Percentiles rank a stretch among this genome's conserved stretches.
These are phyloP conservation scores for Podosphaera xanthii DNA, from an alignment of 2,329 filamentous ascomycete genomes.

Conservation along the genomic window DNA sequence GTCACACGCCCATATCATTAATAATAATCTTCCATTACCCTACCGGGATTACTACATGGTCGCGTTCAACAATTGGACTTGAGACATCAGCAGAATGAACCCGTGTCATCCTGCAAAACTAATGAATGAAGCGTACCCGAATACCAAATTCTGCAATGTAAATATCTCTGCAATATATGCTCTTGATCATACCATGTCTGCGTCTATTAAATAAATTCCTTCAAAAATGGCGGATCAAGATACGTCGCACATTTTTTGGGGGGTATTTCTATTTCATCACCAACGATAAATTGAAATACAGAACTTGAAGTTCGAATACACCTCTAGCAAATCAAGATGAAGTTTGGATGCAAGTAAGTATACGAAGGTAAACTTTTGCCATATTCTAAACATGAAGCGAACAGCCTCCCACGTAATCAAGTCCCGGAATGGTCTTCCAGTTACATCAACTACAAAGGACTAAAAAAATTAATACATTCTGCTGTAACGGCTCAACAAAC, in stretches of 20 bases:
- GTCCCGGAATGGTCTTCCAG: slow-evolving; percentile 68
- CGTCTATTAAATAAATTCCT: background rate
- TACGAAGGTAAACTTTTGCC: slow-evolving; percentile 1
- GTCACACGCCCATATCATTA: background rate
- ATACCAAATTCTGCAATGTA: background rate
- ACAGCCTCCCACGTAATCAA: slow-evolving; percentile 55
- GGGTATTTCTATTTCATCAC: background rate
- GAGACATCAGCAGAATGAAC: background rate
- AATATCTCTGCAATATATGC: background rate
- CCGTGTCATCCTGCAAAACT: background rate
- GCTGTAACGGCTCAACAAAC: slow-evolving; percentile 40
- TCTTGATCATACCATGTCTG: background rate
- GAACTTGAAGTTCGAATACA: background rate
- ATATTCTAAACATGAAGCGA: slow-evolving; percentile 6
- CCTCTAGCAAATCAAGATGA: slow-evolving; percentile 21
- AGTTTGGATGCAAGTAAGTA: slow-evolving; percentile 38
- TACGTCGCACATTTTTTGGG: background rate
- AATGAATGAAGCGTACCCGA: background rate
- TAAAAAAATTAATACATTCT: slow-evolving; percentile 86
- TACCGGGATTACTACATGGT: background rate
- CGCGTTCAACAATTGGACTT: background rate
- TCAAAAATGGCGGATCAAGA: background rate
- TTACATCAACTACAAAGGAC: slow-evolving; percentile 74
- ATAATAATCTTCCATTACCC: background rate
- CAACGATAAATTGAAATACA: background rate